Percentiles rank a stretch among this genome's conserved stretches.
Evolutionary conservation across 2,329 filamentous ascomycete genomes (phyloP).

Genomic region (Hysterium pulicare): DNA sequence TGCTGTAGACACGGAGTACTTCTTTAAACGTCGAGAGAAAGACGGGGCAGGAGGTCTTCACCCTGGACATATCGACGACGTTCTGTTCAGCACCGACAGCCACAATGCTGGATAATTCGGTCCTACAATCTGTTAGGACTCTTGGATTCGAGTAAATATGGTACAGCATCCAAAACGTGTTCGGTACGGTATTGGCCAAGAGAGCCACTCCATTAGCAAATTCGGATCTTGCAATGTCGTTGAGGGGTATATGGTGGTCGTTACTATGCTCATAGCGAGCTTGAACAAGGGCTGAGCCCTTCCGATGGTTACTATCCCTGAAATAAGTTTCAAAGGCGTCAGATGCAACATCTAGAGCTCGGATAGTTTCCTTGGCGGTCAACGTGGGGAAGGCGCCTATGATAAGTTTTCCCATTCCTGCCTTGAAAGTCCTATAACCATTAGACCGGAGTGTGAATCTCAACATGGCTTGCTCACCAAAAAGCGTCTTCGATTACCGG

Average conservation of each 20-base stretch:
- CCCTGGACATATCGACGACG: slow-evolving; percentile 27
- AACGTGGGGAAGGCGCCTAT: slow-evolving; percentile 22
- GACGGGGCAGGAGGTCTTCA: slow-evolving; percentile 38
- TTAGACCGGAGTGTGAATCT: slow-evolving; percentile 12
- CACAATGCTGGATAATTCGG: slow-evolving; percentile 19
- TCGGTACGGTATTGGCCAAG: slow-evolving; percentile 40
- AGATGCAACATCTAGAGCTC: slow-evolving; percentile 33
- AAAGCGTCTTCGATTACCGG: slow-evolving; percentile 34
- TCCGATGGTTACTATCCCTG: slow-evolving; percentile 33
- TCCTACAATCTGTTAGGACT: slow-evolving; percentile 28
- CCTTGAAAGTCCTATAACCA: slow-evolving; percentile 21
- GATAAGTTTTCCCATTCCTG: slow-evolving; percentile 24
- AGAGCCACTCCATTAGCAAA: slow-evolving; percentile 41
- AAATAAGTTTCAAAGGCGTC: slow-evolving; percentile 42
- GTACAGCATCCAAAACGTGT: slow-evolving; percentile 42
- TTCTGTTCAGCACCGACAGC: background rate
- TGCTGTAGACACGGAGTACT: slow-evolving; percentile 38
- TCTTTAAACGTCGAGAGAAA: slow-evolving; percentile 43
- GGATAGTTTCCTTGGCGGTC: slow-evolving; percentile 31
- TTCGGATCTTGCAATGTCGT: slow-evolving; percentile 42
- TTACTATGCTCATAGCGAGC: slow-evolving; percentile 35
- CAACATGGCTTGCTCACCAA: slow-evolving; percentile 22
- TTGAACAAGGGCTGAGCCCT: slow-evolving; percentile 37
- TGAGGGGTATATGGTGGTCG: slow-evolving; percentile 27
- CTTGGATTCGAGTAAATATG: slow-evolving; percentile 34